These are phyloP conservation scores for Streptanthus diversifolius DNA, from an alignment of 345 rosid genomes.

Conservation along the genomic window DNA sequence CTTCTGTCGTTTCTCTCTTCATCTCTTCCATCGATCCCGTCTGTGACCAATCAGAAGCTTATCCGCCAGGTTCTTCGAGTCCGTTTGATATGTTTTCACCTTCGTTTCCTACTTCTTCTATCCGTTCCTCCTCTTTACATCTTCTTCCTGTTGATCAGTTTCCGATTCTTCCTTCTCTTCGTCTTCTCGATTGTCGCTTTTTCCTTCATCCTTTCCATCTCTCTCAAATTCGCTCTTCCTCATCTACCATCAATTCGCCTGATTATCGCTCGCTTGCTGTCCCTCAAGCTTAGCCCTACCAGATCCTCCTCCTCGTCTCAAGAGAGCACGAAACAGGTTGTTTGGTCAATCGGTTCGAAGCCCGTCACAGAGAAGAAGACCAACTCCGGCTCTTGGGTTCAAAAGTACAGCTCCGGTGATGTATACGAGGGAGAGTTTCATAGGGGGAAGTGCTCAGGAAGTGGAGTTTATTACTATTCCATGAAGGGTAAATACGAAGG, in stretches of 20 bases:
- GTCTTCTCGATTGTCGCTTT: constrained; percentile 26
- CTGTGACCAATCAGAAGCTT: constrained; percentile 38
- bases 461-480: constrained; percentile 72
- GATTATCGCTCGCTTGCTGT: constrained; percentile 54
- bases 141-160: constrained; percentile 35
- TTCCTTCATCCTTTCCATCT: constrained; percentile 24
- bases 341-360: constrained; percentile 84
- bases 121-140: constrained; percentile 40
- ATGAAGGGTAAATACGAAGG: constrained; percentile 81
- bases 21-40: constrained; percentile 31
- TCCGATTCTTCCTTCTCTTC: constrained; percentile 32
- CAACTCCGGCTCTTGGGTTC: constrained; percentile 67
- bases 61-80: constrained; percentile 46
- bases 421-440: constrained; percentile 87
- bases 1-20: constrained; percentile 28
- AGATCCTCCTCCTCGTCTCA: constrained; percentile 36
- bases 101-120: constrained; percentile 50
- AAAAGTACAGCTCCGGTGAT: constrained; percentile 67
- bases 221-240: constrained; percentile 56
- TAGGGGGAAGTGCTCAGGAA: constrained; percentile 68
- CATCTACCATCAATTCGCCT: constrained; percentile 55
- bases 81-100: constrained; percentile 53
- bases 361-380: constrained; percentile 48
- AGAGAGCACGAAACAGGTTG: constrained; percentile 43
- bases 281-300: constrained; percentile 45